Conservation (phyloP, 2,329 filamentous ascomycete genomes). For the Rhinocladiella similis region DNA sequence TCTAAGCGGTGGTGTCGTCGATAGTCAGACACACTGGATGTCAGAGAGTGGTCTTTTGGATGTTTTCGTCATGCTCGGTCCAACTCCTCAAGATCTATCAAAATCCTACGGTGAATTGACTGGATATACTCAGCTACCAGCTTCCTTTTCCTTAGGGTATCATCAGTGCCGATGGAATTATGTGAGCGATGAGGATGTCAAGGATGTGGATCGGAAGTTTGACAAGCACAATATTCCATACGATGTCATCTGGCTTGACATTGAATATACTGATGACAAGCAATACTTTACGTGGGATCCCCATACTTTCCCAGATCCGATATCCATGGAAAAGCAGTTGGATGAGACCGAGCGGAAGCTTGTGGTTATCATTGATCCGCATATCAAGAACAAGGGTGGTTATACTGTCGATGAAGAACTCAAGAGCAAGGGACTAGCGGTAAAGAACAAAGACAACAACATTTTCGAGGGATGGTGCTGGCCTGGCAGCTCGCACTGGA, state of each 20-base stretch:
- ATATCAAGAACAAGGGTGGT: constrained; percentile 87
- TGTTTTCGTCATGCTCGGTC: constrained; percentile 91
- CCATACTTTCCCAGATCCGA: constrained; percentile 81
- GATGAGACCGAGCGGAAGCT: constrained; percentile 84
- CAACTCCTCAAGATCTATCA: constrained; percentile 77
- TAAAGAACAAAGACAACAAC: constrained; percentile 85
- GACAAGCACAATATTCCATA: constrained; percentile 95
- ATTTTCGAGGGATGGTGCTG: constrained; percentile 98
- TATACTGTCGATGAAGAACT: constrained; percentile 79
- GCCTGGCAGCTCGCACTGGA: constrained; percentile 95
- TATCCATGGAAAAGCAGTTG: constrained; percentile 83
- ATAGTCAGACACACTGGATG: constrained; percentile 93
- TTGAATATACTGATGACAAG: constrained; percentile 95
- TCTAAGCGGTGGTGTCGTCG: constrained; percentile 63
- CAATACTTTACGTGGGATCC: constrained; percentile 99
- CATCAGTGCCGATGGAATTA: constrained; percentile 99
- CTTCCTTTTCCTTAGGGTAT: constrained; percentile 88
- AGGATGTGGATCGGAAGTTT: constrained; percentile 93
- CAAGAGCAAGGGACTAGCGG: constrained; percentile 77
- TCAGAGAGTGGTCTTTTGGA: constrained; percentile 89
- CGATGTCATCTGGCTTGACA: constrained; percentile 98
- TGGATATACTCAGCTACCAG: constrained; percentile 85
- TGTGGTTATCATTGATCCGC: constrained; percentile 92
- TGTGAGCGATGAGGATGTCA: constrained; percentile 93
- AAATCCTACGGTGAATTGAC: constrained; percentile 86